phyloP scores from a whole-genome alignment of 2,329 filamentous ascomycete genomes.

The Dactylellina sp. region DNA sequence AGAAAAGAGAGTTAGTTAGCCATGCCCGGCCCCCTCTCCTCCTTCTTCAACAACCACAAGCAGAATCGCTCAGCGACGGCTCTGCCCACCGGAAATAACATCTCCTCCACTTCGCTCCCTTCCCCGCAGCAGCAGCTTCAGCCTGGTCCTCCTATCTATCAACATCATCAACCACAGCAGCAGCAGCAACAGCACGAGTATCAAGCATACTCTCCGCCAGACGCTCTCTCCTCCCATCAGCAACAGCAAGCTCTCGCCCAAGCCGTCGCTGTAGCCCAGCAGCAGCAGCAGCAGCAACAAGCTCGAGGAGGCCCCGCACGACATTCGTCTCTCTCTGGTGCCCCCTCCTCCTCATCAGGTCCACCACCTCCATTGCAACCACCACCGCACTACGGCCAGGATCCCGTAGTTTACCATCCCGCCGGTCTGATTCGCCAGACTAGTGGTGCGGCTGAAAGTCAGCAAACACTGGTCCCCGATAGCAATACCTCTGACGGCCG shows the following conservation, averaged over 20 bases:
- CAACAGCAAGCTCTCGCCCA: slow-evolving; percentile 57
- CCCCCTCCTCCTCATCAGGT: slow-evolving; percentile 23
- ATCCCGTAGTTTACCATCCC: slow-evolving; percentile 25
- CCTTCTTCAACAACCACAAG: slow-evolving; percentile 55
- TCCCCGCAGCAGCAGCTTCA: slow-evolving; percentile 19
- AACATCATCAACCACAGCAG: slow-evolving; percentile 6
- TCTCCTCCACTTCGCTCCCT: slow-evolving; percentile 47
- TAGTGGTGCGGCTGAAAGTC: slow-evolving; percentile 53
- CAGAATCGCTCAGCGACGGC: slow-evolving; percentile 51
- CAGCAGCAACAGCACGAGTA: slow-evolving; percentile 42
- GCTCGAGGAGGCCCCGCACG: slow-evolving; percentile 32
- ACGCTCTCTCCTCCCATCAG: slow-evolving; percentile 39
- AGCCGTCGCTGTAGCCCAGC: slow-evolving; percentile 59
- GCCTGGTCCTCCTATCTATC: neutral
- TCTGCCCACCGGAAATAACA: slow-evolving; percentile 48
- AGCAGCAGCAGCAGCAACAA: slow-evolving; percentile 52
- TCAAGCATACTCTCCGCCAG: slow-evolving; percentile 40
- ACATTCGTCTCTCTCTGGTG: slow-evolving; percentile 51
- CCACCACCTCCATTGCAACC: slow-evolving; percentile 3
- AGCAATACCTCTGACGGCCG: slow-evolving; percentile 44
- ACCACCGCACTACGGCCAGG: slow-evolving; percentile 14
- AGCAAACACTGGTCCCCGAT: slow-evolving; percentile 57
- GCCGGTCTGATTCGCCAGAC: slow-evolving; percentile 45
- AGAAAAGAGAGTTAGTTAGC: slow-evolving; percentile 10
- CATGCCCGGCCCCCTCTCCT: slow-evolving; percentile 46